phyloP scores from a whole-genome alignment of 345 rosid species.

The Gossypium thurberi region DNA sequence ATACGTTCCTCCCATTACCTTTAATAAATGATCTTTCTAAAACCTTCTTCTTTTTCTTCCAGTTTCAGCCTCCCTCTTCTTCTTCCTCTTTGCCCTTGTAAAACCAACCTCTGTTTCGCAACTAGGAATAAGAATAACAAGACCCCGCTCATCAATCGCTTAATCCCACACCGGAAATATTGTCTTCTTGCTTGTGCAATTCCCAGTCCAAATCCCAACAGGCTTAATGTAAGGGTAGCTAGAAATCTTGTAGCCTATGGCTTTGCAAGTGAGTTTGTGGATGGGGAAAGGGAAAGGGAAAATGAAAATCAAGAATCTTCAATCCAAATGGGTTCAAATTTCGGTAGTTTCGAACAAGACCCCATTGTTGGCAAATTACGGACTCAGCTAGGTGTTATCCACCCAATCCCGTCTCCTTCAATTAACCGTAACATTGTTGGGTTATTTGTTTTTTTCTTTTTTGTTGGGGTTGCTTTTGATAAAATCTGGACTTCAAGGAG shows the following conservation, averaged over 20 bases:
- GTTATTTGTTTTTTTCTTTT: conserved; percentile 73
- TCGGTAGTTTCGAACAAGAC: conserved; percentile 60
- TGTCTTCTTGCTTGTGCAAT: conserved; percentile 36
- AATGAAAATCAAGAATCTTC: conserved; percentile 27
- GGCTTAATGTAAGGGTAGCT: conserved; percentile 24
- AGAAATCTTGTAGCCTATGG: conserved; percentile 35
- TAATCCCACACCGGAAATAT: conserved; percentile 14
- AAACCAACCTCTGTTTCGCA: conserved; percentile 13
- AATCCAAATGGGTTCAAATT: conserved; percentile 40
- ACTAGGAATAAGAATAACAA: background rate
- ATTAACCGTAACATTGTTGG: conserved; percentile 59
- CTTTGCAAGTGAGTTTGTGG: conserved; percentile 45
- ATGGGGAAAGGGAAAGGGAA: conserved; percentile 23
- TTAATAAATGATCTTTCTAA: conserved; percentile 44
- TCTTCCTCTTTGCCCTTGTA: conserved; percentile 36
- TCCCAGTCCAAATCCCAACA: conserved; percentile 21
- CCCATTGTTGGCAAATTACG: conserved; percentile 84
- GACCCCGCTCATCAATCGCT: background rate
- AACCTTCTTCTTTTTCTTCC: conserved; percentile 26
- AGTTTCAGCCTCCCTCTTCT: conserved; percentile 17
- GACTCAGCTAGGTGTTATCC: conserved; percentile 80
- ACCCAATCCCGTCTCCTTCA: conserved; percentile 88
- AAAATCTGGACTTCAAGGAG: conserved; percentile 76
- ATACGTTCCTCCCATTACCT: conserved; percentile 5
- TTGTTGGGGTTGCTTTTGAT: conserved; percentile 82